Percentiles rank a stretch among this genome's conserved stretches.
phyloP scores from a whole-genome alignment of 2,329 filamentous ascomycete genomes.

The Epichloe glyceriae region DNA sequence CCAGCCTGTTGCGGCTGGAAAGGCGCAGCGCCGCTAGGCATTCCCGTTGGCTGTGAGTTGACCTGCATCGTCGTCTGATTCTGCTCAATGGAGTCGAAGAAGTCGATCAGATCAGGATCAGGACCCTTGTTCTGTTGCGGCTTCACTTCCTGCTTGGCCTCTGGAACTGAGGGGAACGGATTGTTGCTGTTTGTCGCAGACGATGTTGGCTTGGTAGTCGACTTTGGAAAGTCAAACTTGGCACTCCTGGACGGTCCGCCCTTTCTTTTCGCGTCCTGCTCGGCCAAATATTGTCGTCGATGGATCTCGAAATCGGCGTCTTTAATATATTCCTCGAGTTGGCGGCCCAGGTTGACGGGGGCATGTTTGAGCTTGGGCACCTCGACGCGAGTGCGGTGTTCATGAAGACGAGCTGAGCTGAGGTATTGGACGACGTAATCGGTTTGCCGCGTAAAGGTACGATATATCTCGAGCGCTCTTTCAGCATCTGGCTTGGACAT shows the following conservation, averaged over 20 bases:
- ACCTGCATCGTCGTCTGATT: slow-evolving; percentile 62
- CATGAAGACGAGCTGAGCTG: slow-evolving; percentile 73
- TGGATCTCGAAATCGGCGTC: slow-evolving; percentile 94
- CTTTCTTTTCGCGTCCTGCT: slow-evolving; percentile 60
- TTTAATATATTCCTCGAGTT: slow-evolving; percentile 86
- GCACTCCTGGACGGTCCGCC: slow-evolving; percentile 24
- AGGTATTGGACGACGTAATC: slow-evolving; percentile 87
- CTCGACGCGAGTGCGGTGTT: slow-evolving; percentile 82
- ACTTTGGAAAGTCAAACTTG: slow-evolving; percentile 22
- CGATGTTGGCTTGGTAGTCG: slow-evolving; percentile 16
- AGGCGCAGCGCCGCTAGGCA: slow-evolving; percentile 21
- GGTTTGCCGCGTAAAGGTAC: slow-evolving; percentile 81
- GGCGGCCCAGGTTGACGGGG: slow-evolving; percentile 76
- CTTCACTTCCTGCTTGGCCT: slow-evolving; percentile 25
- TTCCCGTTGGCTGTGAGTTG: slow-evolving; percentile 21
- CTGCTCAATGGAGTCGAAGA: slow-evolving; percentile 86
- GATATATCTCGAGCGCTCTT: slow-evolving; percentile 81
- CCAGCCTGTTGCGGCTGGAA: slow-evolving; percentile 27
- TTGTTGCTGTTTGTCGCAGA: slow-evolving; percentile 24
- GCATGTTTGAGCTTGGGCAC: slow-evolving; percentile 97
- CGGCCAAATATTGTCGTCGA: slow-evolving; percentile 78
- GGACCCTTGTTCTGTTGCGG: slow-evolving; percentile 45
- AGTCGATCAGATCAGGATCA: slow-evolving; percentile 76
- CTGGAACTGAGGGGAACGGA: slow-evolving; percentile 27
- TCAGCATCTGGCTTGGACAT: slow-evolving; percentile 93